Base-by-base conservation (phyloP, 148 eudicot genomes). In the Silene latifolia region DNA sequence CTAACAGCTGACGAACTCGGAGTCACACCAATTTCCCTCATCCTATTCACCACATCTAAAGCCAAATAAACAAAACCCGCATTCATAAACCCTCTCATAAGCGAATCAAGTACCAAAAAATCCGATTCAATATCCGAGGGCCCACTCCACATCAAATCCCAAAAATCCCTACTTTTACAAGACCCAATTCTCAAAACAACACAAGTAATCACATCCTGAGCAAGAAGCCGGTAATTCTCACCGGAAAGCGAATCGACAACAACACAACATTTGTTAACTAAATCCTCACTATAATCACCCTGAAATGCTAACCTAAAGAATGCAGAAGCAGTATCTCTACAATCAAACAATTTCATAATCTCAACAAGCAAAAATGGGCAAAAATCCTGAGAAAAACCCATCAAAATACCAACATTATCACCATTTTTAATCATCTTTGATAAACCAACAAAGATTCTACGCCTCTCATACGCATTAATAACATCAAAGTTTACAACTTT, bases 141-240 rank as follows among this genome's bases (percentile, higher is more conserved):
- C 56, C 68, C 83, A 42, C 76, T 71, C 92, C 93, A 95, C 89
- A 95, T 87, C 2, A 83, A 73, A 78, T 84, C 89, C 77, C 84
- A 75, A 69, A 90, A 78, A 69, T 85, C 86, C 78, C 71, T 62
- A 75, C 96, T 84, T 76, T 87, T 88, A 66, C 77, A 39, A 19
- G 76, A 54, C 69, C 97, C 97, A 70, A 92, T 81, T 74, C 84
- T 83, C 73, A 58, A 63, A 71, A 89, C 74, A 48, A 92, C 88
- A 85, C 89, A 89, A 58, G 85, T 82, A 2, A 95, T 76, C 57
- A 92, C 77, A 87, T 95, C 96, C 69, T 95, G 99, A 20, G 97
- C 91, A 70, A 83, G 61, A n/a, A 75, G 46, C 79, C 90, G 80
- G 24, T 74, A 27, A 32, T 75, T 72, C 64, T 83, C 80, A 11